These are phyloP conservation scores for Tuber calosporum DNA, from an alignment of 495 filamentous ascomycete genomes.

Conservation along the genomic window DNA sequence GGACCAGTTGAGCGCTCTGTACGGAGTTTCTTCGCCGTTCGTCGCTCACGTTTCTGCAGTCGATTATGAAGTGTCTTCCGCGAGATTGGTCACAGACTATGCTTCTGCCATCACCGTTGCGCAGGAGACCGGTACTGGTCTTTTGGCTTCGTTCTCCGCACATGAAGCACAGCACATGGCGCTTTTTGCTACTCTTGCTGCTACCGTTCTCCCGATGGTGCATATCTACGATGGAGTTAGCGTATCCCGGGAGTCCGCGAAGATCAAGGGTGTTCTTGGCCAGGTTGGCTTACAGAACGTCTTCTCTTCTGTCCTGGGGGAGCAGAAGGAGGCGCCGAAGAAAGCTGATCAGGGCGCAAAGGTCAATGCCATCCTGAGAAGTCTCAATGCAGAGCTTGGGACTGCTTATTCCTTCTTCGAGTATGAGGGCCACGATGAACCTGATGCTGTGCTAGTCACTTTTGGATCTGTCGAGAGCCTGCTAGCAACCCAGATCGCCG, in stretches of 20 bases:
- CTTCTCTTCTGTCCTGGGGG: constrained; percentile 58
- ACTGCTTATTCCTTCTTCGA: constrained; percentile 90
- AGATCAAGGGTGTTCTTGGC: constrained; percentile 77
- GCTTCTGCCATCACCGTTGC: constrained; percentile 67
- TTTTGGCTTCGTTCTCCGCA: constrained; percentile 74
- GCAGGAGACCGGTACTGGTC: constrained; percentile 84
- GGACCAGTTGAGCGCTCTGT: constrained; percentile 82
- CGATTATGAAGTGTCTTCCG: constrained; percentile 63
- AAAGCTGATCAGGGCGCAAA: constrained; percentile 67
- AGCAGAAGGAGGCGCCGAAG: constrained; percentile 58
- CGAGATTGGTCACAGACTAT: constrained; percentile 77
- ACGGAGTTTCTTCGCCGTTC: constrained; percentile 81
- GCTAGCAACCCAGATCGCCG: constrained; percentile 72
- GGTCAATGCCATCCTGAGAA: constrained; percentile 63
- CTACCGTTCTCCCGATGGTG: constrained; percentile 70
- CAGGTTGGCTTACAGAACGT: constrained; percentile 60
- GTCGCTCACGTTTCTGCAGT: constrained; percentile 90
- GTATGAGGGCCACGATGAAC: constrained; percentile 74
- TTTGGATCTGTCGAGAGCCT: constrained; percentile 88
- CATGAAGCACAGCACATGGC: constrained; percentile 96
- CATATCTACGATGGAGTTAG: constrained; percentile 90
- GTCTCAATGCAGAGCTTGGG: constrained; percentile 86
- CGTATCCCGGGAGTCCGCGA: constrained; percentile 74
- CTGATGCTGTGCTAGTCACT: constrained; percentile 75
- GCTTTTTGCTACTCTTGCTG: constrained; percentile 75